Conservation (phyloP, 345 rosid species). For the Salix exigua region DNA sequence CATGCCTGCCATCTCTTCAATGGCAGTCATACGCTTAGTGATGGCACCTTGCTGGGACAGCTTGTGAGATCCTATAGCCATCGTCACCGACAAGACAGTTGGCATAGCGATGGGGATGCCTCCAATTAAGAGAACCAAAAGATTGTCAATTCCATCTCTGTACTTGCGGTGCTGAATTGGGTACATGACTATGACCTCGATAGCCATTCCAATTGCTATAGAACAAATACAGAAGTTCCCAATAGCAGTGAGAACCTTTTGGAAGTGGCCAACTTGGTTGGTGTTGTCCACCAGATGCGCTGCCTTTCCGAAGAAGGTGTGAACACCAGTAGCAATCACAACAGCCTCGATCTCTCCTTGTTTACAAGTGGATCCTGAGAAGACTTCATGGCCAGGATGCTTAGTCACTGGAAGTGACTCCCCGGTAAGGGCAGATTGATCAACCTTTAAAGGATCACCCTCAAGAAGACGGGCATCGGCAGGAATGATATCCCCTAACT, state of each 20-base stretch:
- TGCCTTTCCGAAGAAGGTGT: constrained; percentile 45
- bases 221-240: constrained; percentile 34
- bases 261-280: constrained; percentile 42
- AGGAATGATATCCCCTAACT: constrained; percentile 27
- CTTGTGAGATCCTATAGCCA: constrained; percentile 33
- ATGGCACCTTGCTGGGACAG: constrained; percentile 28
- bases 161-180: constrained; percentile 30
- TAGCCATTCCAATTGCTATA: constrained; percentile 24
- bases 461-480: constrained; percentile 32
- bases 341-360: constrained; percentile 43
- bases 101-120: constrained; percentile 35
- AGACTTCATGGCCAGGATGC: constrained; percentile 33
- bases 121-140: constrained; percentile 30
- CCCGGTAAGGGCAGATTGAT: constrained; percentile 26
- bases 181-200: constrained; percentile 27
- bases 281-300: constrained; percentile 46
- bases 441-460: constrained; percentile 26
- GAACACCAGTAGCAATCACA: constrained; percentile 42
- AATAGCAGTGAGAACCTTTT: constrained; percentile 29
- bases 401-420: constrained; percentile 36
- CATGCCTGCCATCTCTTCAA: constrained; percentile 32
- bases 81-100: constrained; percentile 29
- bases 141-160: constrained; percentile 30
- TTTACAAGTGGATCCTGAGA: constrained; percentile 42
- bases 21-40: constrained; percentile 31